Base-by-base conservation (phyloP, 495 filamentous ascomycete species). In the Xanthoparmelia taractica region DNA sequence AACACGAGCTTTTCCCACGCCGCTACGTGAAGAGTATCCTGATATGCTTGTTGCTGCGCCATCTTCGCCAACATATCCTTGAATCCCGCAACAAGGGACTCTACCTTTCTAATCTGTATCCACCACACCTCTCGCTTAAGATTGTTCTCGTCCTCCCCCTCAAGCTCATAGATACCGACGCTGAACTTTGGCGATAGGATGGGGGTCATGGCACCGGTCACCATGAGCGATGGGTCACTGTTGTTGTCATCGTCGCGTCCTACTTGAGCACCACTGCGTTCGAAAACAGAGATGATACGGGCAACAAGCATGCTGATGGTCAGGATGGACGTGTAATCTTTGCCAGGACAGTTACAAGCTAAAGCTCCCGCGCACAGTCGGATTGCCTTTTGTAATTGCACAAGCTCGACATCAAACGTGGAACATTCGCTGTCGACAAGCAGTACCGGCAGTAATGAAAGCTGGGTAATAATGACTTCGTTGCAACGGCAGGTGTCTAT, bases 291-390 rank as follows among this genome's bases (percentile, higher is more conserved):
- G 48, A 52, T 52, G 48, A 52, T 52, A 7, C 48, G 48, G 27
- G 25, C 48, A 15, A 52, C 31, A 8, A 52, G 48, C 48, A 52
- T 52, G 27, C 48, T 31, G 27, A 52, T 52, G 48, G 48, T 52
- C 27, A 52, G 17, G 25, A 52, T 52, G 15, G 48, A 17, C 25
- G 48, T 29, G 27, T 52, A 52, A 31, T 52, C 48, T 18, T 31
- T 52, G 48, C 48, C 48, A 6, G 12, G 11, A 31, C 48, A 52
- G 10, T 10, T 52, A 20, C 48, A 52, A 7, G 25, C 27, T 31
- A 52, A 18, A 13, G 12, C 48, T 5, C 48, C 27, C 17, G 48
- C 27, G 13, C 48, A 52, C 25, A 52, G 48, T 8, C 13, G 29
- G 27, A 52, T 31, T 6, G 48, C 25, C 31, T 52, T 52, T 10